Evolutionary conservation across 2,329 filamentous ascomycete genomes (phyloP).

Genomic region (Xylaria polymorpha): DNA sequence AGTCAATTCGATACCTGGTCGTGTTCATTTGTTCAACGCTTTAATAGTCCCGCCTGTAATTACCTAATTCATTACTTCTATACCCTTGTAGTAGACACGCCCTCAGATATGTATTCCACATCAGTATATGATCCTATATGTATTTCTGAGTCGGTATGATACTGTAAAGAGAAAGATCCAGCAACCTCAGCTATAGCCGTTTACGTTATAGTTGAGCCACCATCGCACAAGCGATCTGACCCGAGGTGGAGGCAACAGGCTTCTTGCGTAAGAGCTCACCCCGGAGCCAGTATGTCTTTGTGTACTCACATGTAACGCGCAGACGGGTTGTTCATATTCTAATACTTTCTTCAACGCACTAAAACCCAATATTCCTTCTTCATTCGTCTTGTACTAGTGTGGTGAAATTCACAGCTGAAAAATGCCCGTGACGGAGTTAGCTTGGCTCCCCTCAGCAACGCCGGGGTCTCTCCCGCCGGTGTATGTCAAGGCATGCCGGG

Average conservation of each 20-base stretch:
- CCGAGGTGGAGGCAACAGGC: conserved; percentile 25
- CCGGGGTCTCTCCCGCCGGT: conserved; percentile 34
- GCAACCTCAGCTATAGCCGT: background rate
- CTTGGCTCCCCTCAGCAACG: conserved; percentile 37
- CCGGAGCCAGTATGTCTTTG: background rate
- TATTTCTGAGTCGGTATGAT: background rate
- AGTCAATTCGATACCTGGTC: background rate
- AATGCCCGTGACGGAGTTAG: conserved; percentile 42
- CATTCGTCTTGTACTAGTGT: background rate
- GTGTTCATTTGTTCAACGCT: background rate
- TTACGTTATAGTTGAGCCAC: background rate
- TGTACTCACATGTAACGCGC: background rate
- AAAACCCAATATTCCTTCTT: background rate
- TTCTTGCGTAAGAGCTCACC: conserved; percentile 21
- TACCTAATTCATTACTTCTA: background rate
- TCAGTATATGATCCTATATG: background rate
- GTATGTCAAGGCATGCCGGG: conserved; percentile 18
- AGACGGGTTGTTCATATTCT: background rate
- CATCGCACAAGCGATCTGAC: background rate
- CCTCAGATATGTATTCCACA: background rate
- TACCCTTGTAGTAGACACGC: background rate
- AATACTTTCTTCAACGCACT: background rate
- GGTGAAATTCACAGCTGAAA: background rate
- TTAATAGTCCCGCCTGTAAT: background rate
- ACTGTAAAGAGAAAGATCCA: background rate